These are phyloP conservation scores for Millerago galiae DNA, from an alignment of 805 yeast genomes.

Conservation along the genomic window DNA sequence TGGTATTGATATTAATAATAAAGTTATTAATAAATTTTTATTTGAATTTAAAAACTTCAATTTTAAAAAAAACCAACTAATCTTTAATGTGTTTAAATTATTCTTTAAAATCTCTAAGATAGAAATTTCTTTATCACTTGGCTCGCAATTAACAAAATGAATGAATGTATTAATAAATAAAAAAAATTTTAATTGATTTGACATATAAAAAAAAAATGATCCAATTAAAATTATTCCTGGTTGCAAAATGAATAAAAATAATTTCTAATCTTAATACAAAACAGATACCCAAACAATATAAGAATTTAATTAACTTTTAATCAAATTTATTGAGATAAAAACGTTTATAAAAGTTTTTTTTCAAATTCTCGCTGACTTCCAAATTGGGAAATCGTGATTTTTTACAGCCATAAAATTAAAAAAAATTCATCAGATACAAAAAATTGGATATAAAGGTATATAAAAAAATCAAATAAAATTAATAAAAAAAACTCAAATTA, in stretches of 20 bases:
- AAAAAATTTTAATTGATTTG: too few species aligned
- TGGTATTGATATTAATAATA: slow-evolving; percentile 6
- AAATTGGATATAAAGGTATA: neutral
- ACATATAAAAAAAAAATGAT: too few species aligned
- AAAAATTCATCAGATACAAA: neutral
- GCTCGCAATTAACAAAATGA: too few species aligned
- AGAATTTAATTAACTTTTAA: too few species aligned
- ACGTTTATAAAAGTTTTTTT: neutral
- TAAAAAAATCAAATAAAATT: neutral
- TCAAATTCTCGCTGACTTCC: neutral
- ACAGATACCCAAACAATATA: too few species aligned
- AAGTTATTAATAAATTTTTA: slow-evolving; percentile 2
- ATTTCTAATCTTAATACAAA: too few species aligned
- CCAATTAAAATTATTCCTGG: too few species aligned
- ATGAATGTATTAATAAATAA: too few species aligned
- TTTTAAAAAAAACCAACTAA: neutral
- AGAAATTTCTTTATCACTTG: neutral
- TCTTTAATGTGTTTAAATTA: neutral
- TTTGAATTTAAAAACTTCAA: slow-evolving; percentile 1
- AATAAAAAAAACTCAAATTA: neutral
- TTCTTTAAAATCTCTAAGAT: neutral
- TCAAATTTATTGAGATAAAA: neutral
- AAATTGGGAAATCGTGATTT: neutral
- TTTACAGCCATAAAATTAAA: too few species aligned
- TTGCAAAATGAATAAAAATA: too few species aligned